Base-by-base conservation (phyloP, 768 basidiomycete species). In the Lyophyllum semitale region DNA sequence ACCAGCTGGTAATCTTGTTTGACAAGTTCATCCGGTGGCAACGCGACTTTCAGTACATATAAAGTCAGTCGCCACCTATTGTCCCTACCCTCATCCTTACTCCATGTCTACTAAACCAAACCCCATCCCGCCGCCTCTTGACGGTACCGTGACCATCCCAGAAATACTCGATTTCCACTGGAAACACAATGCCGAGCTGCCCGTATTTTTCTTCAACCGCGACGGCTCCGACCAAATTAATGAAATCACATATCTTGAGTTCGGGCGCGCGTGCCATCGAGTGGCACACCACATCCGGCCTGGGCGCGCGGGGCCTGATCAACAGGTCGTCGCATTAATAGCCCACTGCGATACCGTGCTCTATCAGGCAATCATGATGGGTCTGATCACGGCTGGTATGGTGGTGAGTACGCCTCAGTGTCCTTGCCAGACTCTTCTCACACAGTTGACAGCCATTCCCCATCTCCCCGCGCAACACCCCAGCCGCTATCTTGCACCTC, bases 201-300 rank as follows among this genome's bases (percentile, higher is more conserved):
- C 63, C 0, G 52, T 64, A 18, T 68, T 54, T 35, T 57, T 55
- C 11, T 66, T 59, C 43, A 49, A 48, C 37, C 37, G 49, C 20
- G 58, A 62, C 27, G 47, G 42, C 18, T 45, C 54, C 9, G 45
- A 63, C 17, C 42, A 56, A 6, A 44, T 67, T 20, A 55, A 54
- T 0, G 32, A 58, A 12, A 64, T 79, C 11, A 65, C 71, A 0
- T 68, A 68, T 42, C 49, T 74, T 4, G 74, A 78, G 41, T 79
- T 77, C 53, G 66, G 65, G 13, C 71, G 71, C 17, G 77, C 76
- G 0, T 68, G 66, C 25, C 72, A 78, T 45, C 68, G 75, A 3
- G 59, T 70, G 18, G 73, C 75, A 0, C 70, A 71, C 50, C 53
- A 60, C 20, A 25, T 76, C n/a, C 64, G 72, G 8, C 73, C 73